These are phyloP conservation scores for Podaxis rugospora DNA, from an alignment of 768 basidiomycete species.

Conservation along the genomic window DNA sequence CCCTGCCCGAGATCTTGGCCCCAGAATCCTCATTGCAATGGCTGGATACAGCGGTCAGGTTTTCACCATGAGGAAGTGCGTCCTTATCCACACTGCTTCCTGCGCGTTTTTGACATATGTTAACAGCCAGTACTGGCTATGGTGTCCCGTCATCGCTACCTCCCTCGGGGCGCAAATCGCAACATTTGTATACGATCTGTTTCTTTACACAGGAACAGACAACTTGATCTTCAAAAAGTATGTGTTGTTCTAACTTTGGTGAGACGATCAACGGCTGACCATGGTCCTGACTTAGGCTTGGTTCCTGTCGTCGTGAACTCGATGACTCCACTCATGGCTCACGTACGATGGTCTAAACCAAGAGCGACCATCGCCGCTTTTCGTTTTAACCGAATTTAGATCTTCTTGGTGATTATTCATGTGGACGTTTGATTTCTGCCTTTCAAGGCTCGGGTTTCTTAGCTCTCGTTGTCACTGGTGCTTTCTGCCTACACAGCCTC, in stretches of 20 bases:
- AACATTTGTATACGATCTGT: slow-evolving; percentile 50
- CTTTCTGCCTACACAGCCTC: neutral
- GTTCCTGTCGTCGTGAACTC: neutral
- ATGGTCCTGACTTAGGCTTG: neutral
- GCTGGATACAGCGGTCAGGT: slow-evolving; percentile 57
- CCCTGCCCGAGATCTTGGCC: slow-evolving; percentile 46
- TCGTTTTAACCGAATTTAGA: neutral
- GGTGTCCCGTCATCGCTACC: slow-evolving; percentile 58
- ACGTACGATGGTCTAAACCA: neutral
- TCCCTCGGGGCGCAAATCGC: slow-evolving; percentile 53
- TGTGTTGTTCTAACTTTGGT: slow-evolving; percentile 14
- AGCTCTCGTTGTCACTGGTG: neutral
- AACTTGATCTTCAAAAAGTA: slow-evolving; percentile 52
- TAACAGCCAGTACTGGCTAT: slow-evolving; percentile 67
- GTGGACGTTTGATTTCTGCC: neutral
- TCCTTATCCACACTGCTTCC: neutral
- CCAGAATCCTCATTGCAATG: slow-evolving; percentile 62
- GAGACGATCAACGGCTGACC: neutral
- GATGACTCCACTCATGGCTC: neutral
- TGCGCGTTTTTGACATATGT: neutral
- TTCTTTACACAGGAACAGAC: slow-evolving; percentile 56
- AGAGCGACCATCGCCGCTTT: neutral
- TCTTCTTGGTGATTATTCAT: neutral
- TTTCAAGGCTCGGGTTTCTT: neutral
- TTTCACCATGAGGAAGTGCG: slow-evolving; percentile 36